Evolutionary conservation across 208 protist species (phyloP).

Genomic region (Leishmania tropica): DNA sequence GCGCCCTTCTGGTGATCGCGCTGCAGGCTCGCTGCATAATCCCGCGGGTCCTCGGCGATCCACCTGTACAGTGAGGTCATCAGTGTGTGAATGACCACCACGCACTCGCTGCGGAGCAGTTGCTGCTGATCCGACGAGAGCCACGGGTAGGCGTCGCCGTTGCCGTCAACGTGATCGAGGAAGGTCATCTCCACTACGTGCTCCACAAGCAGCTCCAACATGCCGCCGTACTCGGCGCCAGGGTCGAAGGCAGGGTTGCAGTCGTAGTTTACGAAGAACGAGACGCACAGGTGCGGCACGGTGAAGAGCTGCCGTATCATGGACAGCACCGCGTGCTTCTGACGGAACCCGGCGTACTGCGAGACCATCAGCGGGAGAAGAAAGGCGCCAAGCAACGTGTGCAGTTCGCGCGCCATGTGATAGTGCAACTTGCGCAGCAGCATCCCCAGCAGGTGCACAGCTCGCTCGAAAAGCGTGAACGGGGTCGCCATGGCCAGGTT

Average conservation of each 20-base stretch:
- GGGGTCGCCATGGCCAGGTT: constrained; percentile 63
- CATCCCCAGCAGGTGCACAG: constrained; percentile 55
- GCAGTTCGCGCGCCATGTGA: constrained; percentile 69
- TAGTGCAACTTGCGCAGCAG: constrained; percentile 78
- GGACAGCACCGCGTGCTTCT: constrained; percentile 79
- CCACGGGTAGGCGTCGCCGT: constrained; percentile 41
- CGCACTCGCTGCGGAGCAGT: constrained; percentile 72
- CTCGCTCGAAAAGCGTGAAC: constrained; percentile 60
- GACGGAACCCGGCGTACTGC: constrained; percentile 63
- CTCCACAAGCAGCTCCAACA: constrained; percentile 78
- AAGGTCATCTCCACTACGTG: constrained; percentile 75
- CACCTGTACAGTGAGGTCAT: constrained; percentile 72
- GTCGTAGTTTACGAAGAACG: constrained; percentile 89
- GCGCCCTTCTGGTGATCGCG: neutral
- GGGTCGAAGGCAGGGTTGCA: constrained; percentile 83
- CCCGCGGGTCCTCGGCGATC: constrained; percentile 76
- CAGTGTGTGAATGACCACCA: constrained; percentile 60
- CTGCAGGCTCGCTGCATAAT: constrained; percentile 39
- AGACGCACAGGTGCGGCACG: constrained; percentile 70
- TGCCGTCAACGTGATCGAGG: constrained; percentile 45
- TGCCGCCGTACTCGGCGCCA: constrained; percentile 63
- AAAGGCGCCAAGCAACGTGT: constrained; percentile 64
- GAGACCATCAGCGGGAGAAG: constrained; percentile 68
- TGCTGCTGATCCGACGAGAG: constrained; percentile 81
- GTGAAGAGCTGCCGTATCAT: constrained; percentile 73